Base-by-base conservation (phyloP, 495 filamentous ascomycete species). In the Astrocystis sublimbata region DNA sequence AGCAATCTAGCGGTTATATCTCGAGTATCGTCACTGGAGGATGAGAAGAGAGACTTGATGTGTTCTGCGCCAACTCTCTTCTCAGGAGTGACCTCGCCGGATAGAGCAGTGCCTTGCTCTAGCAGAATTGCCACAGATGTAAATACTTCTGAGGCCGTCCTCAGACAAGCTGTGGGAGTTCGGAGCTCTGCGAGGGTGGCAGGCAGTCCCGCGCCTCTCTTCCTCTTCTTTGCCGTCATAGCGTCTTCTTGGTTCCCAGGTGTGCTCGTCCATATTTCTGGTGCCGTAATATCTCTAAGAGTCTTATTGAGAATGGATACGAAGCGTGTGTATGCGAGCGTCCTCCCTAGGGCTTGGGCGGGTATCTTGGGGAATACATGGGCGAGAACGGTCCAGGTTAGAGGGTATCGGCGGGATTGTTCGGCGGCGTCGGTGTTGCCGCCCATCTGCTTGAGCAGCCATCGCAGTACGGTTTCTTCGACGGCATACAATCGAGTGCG, bases 391-490 rank as follows among this genome's bases (percentile, higher is more conserved):
- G 71, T 67, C 79, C 79, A 82, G 40, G 75, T 70, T 1, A 72
- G 63, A 17, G 78, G 73, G 60, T 75, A 80, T 33, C 79, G 73
- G 60, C 79, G 78, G 2, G 80, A 46, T 35, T 73, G 72, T 59
- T 81, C 79, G 61, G 77, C 74, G 54, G 66, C 71, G 9, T 73
- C 62, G 33, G 69, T 72, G 38, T 66, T 60, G 23, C 77, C 75
- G 33, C 71, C 74, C 78, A 80, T 81, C 46, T 76, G 71, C 61
- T 82, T 80, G 24, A 81, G 75, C 28, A 82, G 71, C 75, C 76
- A 79, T 69, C 79, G 75, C 60, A 80, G 49, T 64, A 79, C 72
- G 62, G 72, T 80, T 53, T 79, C 76, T 66, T 82, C 77, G 35
- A 76, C 76, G 7, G 73, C 77, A 53, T 80, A 75, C 40, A 79